Evolutionary conservation across 768 basidiomycete genomes (phyloP), one percentile per base, ranked within the genome.

Genomic region (Daedaleopsis nitida): DNA sequence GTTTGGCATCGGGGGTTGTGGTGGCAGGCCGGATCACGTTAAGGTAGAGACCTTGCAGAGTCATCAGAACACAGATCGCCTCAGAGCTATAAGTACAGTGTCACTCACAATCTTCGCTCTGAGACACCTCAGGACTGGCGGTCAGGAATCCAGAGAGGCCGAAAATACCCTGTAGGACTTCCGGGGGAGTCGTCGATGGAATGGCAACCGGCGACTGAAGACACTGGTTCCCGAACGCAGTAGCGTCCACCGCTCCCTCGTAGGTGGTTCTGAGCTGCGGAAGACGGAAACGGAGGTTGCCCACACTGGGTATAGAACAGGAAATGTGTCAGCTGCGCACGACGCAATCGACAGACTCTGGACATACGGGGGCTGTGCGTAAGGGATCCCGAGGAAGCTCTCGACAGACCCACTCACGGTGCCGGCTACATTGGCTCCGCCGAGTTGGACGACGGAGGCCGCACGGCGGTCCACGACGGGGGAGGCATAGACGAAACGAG

Each of bases 321-420:
- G 8, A 3, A 12, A 11, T 12, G 21, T 3, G 34, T 43, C 10
- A 24, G 9, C 4, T 1, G 37, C 23, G 16, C 51, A 39, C 16
- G 13, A 7, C 11, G 10, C 21, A 10, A 17, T 10, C 5, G 44
- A 14, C 17, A 10, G 21, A 21, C 16, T 17, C 21, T 38, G 13
- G 37, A 44, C 73, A 48, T 58, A 74, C 71, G 70, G 70, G 7
- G 73, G 70, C 55, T 65, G 27, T 5, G 72, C 73, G 45, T 62
- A 74, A 10, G 73, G 73, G 32, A 74, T 67, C 27, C 73, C 70
- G 17, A 69, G 47, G 52, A 70, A 74, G 21, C 50, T 62, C 11
- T 63, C 51, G 1, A 63, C 51, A 8, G 32, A 44, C 8, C 60
- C 62, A 17, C 37, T 32, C 9, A 65, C 58, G 3, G 48, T 16